Base-by-base conservation (phyloP, 768 basidiomycete genomes). In the Lepiota brunneoincarnata region DNA sequence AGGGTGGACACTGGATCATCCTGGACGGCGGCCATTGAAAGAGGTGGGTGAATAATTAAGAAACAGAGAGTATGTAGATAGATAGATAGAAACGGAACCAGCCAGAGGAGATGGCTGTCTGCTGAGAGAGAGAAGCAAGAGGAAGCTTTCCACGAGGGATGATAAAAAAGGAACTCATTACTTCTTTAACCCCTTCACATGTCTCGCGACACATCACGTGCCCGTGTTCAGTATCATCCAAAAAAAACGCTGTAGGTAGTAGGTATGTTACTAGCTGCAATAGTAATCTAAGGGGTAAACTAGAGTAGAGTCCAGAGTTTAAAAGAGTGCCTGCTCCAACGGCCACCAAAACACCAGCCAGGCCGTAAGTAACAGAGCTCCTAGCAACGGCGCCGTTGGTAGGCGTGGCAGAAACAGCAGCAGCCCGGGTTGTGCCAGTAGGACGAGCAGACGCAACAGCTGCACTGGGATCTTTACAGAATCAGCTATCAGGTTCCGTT, bases 271-370 rank as follows among this genome's bases (percentile, higher is more conserved):
- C 42, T 21, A 31, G 28, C n/a, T 12, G n/a, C 28, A 47, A 35
- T 47, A 47, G 45, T 34, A 12, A 18, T 46, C 15, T 45, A 24
- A 6, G 7, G 28, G 28, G 2, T 18, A 34, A n/a, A n/a, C n/a
- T 18, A 39, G 39, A 51, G 35, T 45, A 24, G 34, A 31, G 44
- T 26, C n/a, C 12, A 14, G 21, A 26, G 11, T 35, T 72, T 67
- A 81, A 51, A 82, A 69, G 18, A 83, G 67, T 45, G 71, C 72
- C n/a, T 49, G 76, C 73, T 38, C 82, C 82, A 51, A 81, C 64
- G 40, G 83, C 59, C 18, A 81, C 80, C 63, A 84, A 66, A 35
- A 82, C 28, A 36, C 75, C 75, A 43, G 77, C 79, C 21, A 82
- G 59, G 14, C 80, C 77, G 59, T 75, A 68, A 0, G 71, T 62